Conservation (phyloP, 2,329 filamentous ascomycete species). For the Capronia americana region DNA sequence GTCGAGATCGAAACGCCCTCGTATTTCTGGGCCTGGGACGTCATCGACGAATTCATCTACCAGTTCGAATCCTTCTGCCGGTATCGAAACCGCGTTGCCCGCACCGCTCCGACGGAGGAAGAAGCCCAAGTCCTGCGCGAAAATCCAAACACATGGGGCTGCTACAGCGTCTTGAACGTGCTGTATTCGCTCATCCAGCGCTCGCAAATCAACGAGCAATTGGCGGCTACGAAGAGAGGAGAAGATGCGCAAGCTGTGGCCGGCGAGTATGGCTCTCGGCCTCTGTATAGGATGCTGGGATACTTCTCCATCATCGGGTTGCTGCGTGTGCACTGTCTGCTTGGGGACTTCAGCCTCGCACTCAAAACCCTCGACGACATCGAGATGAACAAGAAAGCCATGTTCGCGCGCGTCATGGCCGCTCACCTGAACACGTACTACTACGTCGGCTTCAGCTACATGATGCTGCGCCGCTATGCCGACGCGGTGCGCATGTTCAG, state of each 20-base stretch:
- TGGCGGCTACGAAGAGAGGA: constrained; percentile 90
- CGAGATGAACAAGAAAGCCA: constrained; percentile 99
- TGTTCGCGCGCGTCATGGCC: constrained; percentile 99
- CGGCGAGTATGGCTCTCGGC: constrained; percentile 92
- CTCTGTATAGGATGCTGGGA: constrained; percentile 95
- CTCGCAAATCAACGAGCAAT: constrained; percentile 97
- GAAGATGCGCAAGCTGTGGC: constrained; percentile 88
- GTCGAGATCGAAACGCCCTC: constrained; percentile 94
- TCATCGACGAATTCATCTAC: constrained; percentile 99
- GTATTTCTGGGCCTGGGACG: constrained; percentile 99
- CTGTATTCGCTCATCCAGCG: constrained; percentile 98
- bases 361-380: constrained; percentile 99
- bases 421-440: constrained; percentile 99
- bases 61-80: constrained; percentile 99
- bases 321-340: constrained; percentile 90
- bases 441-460: constrained; percentile 99
- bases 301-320: constrained; percentile 99
- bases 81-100: constrained; percentile 89
- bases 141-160: constrained; percentile 99
- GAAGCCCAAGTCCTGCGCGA: constrained; percentile 90
- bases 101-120: constrained; percentile 81
- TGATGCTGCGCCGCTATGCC: constrained; percentile 99
- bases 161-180: constrained; percentile 98
- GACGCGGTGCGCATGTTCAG: constrained; percentile 99
- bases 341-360: constrained; percentile 96